Base-by-base conservation (phyloP, 2,329 filamentous ascomycete species). In the Colletotrichum chlorophyti region DNA sequence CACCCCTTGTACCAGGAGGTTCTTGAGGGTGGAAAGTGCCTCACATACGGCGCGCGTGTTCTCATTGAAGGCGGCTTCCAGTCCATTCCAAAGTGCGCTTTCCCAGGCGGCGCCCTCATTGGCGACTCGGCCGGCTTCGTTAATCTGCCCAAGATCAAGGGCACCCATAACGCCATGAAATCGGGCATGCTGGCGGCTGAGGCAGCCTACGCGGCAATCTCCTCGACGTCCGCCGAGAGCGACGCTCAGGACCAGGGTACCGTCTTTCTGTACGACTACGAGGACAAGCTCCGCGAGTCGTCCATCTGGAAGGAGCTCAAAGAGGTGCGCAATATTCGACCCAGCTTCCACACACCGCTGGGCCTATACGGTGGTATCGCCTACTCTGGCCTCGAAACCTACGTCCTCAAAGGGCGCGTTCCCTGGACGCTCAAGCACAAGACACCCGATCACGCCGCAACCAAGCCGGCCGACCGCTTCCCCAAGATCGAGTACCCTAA, bases 141-240 rank as follows among this genome's bases (percentile, higher is more conserved):
- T 74, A 99, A 99, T 70, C 90, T 99, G 14, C 95, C 95, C 64
- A 99, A 99, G 80, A 91, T 99, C 75, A 99, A 99, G 79, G 95
- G 95, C 57, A 97, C 94, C 0, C 95, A 99, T 75, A 97, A 95
- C 43, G 93, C 95, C 49, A 98, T 99, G 92, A 92, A 93, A 70
- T 96, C 91, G 2, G 95, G 94, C 61, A 98, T 99, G 90, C 82
- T 99, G 47, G 95, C 95, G 6, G 95, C 94, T 37, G 92, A 98
- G 76, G 91, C 95, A 26, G 87, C 94, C 3, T 98, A 88, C 82
- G 82, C 83, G 23, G 95, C 95, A 3, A 79, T 99, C 23, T 57
- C 60, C 5, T 31, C 45, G 11, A 45, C 27, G 41, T 8, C 21
- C 21, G 12, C 31, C 6, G 70, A 69, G n/a, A n/a, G n/a, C 53